These are phyloP conservation scores for Sclerotinia trifoliorum DNA, from an alignment of 2,329 filamentous ascomycete species.

Conservation along the genomic window DNA sequence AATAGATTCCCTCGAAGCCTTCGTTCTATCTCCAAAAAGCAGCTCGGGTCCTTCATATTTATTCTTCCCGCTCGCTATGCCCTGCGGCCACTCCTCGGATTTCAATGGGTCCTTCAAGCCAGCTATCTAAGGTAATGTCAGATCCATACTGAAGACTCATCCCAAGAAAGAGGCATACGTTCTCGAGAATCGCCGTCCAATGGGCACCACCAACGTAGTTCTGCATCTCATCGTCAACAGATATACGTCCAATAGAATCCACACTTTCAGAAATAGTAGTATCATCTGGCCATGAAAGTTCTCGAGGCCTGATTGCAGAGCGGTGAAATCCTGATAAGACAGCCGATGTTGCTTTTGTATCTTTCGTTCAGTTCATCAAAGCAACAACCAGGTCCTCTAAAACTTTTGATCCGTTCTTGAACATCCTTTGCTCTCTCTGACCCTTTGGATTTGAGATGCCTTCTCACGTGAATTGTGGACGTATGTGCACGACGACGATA, in stretches of 20 bases:
- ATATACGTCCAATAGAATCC: constrained; percentile 31
- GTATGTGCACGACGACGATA: constrained; percentile 49
- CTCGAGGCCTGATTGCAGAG: not conserved
- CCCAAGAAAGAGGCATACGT: constrained; percentile 1
- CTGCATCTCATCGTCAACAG: constrained; percentile 38
- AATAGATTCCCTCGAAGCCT: constrained; percentile 47
- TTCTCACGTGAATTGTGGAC: constrained; percentile 44
- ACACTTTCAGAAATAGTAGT: constrained; percentile 23
- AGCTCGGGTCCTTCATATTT: constrained; percentile 28
- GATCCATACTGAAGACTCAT: not conserved
- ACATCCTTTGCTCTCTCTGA: constrained; percentile 45
- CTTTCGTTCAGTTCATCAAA: constrained; percentile 45
- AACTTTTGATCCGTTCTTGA: constrained; percentile 52
- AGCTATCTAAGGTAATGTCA: constrained; percentile 53
- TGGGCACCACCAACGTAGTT: constrained; percentile 17
- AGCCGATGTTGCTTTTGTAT: not conserved
- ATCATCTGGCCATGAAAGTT: not conserved
- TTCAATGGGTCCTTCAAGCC: constrained; percentile 58
- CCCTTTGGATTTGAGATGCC: constrained; percentile 24
- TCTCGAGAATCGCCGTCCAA: constrained; percentile 21
- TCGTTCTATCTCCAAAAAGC: constrained; percentile 29
- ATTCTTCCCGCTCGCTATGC: not conserved
- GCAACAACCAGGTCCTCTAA: constrained; percentile 57
- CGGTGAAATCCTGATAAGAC: not conserved
- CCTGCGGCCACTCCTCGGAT: constrained; percentile 9